Evolutionary conservation across 140 eudicot species (phyloP).

Genomic region (Bidens hawaiensis): DNA sequence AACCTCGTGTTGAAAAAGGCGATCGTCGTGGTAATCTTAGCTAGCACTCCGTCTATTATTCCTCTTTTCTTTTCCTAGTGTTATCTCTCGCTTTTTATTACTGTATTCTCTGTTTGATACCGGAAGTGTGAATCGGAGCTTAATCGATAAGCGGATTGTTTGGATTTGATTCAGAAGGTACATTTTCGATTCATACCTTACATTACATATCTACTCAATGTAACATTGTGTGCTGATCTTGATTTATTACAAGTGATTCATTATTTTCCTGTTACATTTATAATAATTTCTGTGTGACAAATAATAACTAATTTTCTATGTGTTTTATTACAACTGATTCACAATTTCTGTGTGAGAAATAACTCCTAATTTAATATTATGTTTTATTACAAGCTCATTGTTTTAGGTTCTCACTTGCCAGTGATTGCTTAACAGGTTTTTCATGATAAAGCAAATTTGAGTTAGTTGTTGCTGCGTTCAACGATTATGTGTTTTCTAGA

Average conservation of each 20-base stretch:
- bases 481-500: neutral
- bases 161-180: constrained; percentile 14
- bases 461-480: neutral
- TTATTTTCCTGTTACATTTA: constrained; percentile 4
- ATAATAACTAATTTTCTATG: neutral
- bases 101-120: neutral
- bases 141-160: constrained; percentile 2
- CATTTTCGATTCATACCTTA: neutral
- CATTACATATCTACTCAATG: neutral
- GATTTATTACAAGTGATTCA: too few relatives aligned
- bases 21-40: constrained; percentile 97
- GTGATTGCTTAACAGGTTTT: neutral
- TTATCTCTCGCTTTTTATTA: neutral
- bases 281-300: neutral
- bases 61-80: neutral
- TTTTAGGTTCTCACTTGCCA: neutral
- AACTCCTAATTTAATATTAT: neutral
- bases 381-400: neutral
- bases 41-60: constrained; percentile 33
- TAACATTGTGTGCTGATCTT: neutral
- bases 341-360: neutral
- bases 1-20: constrained; percentile 63
- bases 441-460: neutral
- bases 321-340: neutral
- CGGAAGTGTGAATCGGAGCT: constrained; percentile 11